Percentiles rank a stretch among this genome's conserved stretches.
Conservation (phyloP, 169 alveolate genomes). For the Theileria equi region DNA sequence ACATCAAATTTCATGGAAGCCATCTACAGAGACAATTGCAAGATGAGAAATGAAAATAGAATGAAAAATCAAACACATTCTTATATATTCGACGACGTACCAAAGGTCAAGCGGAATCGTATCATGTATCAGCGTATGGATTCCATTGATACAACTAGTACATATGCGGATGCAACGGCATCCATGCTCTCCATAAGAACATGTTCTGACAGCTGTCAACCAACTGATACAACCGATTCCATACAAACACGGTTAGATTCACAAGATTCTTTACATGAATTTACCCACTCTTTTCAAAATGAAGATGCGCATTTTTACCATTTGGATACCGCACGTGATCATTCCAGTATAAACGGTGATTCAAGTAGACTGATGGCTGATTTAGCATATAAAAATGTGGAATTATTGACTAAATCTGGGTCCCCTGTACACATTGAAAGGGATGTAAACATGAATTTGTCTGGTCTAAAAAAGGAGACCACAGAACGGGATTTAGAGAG, state of each 20-base stretch:
- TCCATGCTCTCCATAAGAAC: too few relatives aligned
- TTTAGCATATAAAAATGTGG: neutral
- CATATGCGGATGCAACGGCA: too few relatives aligned
- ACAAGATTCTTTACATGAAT: too few relatives aligned
- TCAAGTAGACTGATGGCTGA: too few relatives aligned
- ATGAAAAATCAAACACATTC: conserved; percentile 27
- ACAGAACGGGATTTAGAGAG: conserved; percentile 28
- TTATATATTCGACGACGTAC: conserved; percentile 28
- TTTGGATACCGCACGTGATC: too few relatives aligned
- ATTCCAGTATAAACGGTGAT: too few relatives aligned
- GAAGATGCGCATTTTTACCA: too few relatives aligned
- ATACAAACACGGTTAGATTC: too few relatives aligned
- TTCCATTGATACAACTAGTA: neutral
- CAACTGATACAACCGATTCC: too few relatives aligned
- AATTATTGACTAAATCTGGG: neutral
- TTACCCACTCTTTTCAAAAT: too few relatives aligned
- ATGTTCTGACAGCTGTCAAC: too few relatives aligned
- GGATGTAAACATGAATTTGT: conserved; percentile 6
- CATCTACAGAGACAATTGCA: neutral
- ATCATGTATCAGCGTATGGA: too few relatives aligned
- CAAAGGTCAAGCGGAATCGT: neutral
- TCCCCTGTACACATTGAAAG: neutral
- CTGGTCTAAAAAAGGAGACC: conserved; percentile 24
- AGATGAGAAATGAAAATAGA: conserved; percentile 19
- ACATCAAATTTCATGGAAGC: neutral